Evolutionary conservation across 1,284 basidiomycete species (phyloP).

Genomic region (Cutaneotrichosporon curvatum): DNA sequence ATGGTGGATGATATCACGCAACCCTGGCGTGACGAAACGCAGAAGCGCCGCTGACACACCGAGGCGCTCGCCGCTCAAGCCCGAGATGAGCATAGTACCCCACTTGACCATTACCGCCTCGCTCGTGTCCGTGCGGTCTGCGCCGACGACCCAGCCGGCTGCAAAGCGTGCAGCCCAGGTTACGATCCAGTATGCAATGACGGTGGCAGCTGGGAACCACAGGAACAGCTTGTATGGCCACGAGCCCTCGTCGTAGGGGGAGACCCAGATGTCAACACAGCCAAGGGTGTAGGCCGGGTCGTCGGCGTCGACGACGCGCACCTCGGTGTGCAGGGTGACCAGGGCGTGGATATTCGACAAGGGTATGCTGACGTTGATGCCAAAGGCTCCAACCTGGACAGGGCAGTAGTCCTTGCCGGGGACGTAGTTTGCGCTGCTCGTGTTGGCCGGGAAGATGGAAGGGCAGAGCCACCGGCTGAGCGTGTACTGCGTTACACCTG

Average conservation of each 20-base stretch:
- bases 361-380: constrained; percentile 68
- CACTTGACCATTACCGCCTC: constrained; percentile 49
- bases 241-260: constrained; percentile 59
- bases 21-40: constrained; percentile 85
- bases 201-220: constrained; percentile 70
- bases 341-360: constrained; percentile 64
- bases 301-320: constrained; percentile 80
- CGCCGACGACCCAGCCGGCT: constrained; percentile 61
- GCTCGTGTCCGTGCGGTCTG: constrained; percentile 15
- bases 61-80: constrained; percentile 81
- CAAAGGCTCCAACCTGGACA: constrained; percentile 64
- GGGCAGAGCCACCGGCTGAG: constrained; percentile 68
- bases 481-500: constrained; percentile 65
- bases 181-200: constrained; percentile 71
- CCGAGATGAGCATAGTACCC: constrained; percentile 83
- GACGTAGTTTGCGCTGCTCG: constrained; percentile 46
- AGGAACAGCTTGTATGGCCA: constrained; percentile 72
- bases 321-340: constrained; percentile 71
- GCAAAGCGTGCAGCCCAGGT: constrained; percentile 70
- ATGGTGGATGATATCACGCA: constrained; percentile 86
- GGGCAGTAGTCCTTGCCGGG: constrained; percentile 62
- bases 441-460: constrained; percentile 62
- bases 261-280: constrained; percentile 71
- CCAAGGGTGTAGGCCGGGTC: constrained; percentile 61
- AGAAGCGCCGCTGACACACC: constrained; percentile 76